phyloP scores from a whole-genome alignment of 768 basidiomycete genomes.

The Lactarius trivialis region DNA sequence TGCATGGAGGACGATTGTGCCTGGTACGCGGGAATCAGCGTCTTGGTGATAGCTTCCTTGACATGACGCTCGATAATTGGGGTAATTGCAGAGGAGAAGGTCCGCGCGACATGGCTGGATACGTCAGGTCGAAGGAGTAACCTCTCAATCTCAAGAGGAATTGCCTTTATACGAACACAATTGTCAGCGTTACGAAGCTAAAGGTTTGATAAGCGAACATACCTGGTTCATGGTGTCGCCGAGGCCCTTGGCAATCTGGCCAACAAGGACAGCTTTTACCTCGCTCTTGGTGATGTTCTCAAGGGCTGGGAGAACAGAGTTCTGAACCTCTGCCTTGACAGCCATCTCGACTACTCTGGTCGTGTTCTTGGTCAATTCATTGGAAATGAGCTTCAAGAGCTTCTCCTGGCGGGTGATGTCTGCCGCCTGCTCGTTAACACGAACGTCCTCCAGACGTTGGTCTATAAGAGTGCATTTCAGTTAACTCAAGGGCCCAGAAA shows the following conservation, averaged over 20 bases:
- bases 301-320: slow-evolving; percentile 73
- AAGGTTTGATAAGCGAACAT: slow-evolving; percentile 21
- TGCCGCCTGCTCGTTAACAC: slow-evolving; percentile 68
- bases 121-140: slow-evolving; percentile 71
- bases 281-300: slow-evolving; percentile 78
- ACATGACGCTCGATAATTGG: slow-evolving; percentile 77
- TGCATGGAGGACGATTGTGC: slow-evolving; percentile 72
- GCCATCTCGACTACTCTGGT: slow-evolving; percentile 86
- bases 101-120: slow-evolving; percentile 67
- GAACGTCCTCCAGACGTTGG: slow-evolving; percentile 77
- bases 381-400: slow-evolving; percentile 82
- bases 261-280: slow-evolving; percentile 70
- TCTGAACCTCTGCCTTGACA: slow-evolving; percentile 79
- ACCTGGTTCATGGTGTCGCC: slow-evolving; percentile 71
- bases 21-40: slow-evolving; percentile 67
- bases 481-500: slow-evolving; percentile 8
- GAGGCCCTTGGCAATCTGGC: slow-evolving; percentile 69
- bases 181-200: slow-evolving; percentile 7
- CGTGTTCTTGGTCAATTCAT: slow-evolving; percentile 80
- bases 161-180: slow-evolving; percentile 38
- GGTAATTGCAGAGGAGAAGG: slow-evolving; percentile 62
- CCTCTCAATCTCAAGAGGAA: slow-evolving; percentile 76
- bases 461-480: slow-evolving; percentile 39
- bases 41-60: slow-evolving; percentile 69
- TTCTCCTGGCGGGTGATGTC: slow-evolving; percentile 85